Evolutionary conservation across 2,329 filamentous ascomycete genomes (phyloP).

Genomic region (Beauveria rudraprayagi): DNA sequence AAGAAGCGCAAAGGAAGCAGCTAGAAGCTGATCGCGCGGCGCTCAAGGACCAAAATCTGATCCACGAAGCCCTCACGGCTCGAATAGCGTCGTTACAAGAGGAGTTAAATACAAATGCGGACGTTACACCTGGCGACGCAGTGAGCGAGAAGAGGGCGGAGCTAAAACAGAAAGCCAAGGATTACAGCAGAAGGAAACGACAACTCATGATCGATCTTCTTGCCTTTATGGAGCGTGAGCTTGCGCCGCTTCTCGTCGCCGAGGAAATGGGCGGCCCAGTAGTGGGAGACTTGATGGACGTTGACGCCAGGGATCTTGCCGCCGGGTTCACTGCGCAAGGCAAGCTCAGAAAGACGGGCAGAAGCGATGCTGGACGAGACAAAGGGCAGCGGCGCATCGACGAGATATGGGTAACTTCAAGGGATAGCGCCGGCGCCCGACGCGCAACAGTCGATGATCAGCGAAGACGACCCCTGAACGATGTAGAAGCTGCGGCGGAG

Average conservation of each 20-base stretch:
- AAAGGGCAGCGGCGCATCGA: slow-evolving; percentile 54
- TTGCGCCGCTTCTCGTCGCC: slow-evolving; percentile 70
- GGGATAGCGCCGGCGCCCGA: slow-evolving; percentile 15
- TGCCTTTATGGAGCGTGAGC: slow-evolving; percentile 60
- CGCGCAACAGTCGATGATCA: neutral
- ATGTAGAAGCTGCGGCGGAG: slow-evolving; percentile 40
- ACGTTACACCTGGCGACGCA: slow-evolving; percentile 52
- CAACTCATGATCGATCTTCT: slow-evolving; percentile 57
- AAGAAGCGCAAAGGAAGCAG: slow-evolving; percentile 36
- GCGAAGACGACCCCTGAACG: slow-evolving; percentile 29
- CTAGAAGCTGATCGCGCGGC: slow-evolving; percentile 44
- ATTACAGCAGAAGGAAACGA: slow-evolving; percentile 53
- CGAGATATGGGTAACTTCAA: slow-evolving; percentile 48
- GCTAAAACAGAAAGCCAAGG: slow-evolving; percentile 49
- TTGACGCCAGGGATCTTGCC: slow-evolving; percentile 51
- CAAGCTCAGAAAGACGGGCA: slow-evolving; percentile 39
- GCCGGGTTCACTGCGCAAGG: slow-evolving; percentile 54
- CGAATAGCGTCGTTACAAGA: slow-evolving; percentile 52
- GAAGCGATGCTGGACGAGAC: slow-evolving; percentile 31
- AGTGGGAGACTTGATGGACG: slow-evolving; percentile 63
- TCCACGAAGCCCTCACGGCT: slow-evolving; percentile 44
- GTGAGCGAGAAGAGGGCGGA: slow-evolving; percentile 54
- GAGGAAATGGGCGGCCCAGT: slow-evolving; percentile 79
- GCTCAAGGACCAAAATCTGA: slow-evolving; percentile 46
- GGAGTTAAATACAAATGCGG: slow-evolving; percentile 48